phyloP scores from a whole-genome alignment of 1,284 basidiomycete species.

The Puccinia horiana region DNA sequence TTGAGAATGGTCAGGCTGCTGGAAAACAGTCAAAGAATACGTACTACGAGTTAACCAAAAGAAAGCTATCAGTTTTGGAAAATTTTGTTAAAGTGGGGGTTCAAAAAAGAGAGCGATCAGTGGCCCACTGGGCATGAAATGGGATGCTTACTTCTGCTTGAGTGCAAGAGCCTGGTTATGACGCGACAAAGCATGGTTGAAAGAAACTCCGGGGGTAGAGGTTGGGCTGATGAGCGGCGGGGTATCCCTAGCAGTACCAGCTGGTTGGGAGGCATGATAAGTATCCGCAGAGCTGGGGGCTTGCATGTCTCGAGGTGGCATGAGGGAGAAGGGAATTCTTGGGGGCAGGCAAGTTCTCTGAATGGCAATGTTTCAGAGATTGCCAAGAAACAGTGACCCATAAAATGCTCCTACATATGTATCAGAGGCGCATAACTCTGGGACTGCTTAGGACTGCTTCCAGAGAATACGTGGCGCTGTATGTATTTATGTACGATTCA shows the following conservation, averaged over 20 bases:
- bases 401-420: too few species aligned
- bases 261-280: background rate
- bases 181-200: constrained; percentile 3
- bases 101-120: background rate
- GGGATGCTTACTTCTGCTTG: background rate
- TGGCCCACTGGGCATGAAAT: background rate
- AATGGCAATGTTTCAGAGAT: background rate
- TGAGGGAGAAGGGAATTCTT: background rate
- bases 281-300: background rate
- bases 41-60: constrained; percentile 63
- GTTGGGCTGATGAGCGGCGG: background rate
- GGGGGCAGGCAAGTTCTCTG: background rate
- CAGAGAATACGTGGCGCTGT: background rate
- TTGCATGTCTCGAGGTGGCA: background rate
- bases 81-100: background rate
- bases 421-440: background rate
- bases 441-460: background rate
- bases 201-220: background rate
- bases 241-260: background rate
- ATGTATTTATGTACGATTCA: too few species aligned
- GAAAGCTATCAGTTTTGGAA: background rate
- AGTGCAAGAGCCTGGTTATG: background rate
- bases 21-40: constrained; percentile 78
- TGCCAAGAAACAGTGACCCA: too few species aligned
- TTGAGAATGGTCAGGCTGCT: constrained; percentile 80